Percentiles rank a stretch among this genome's conserved stretches.
Conservation (phyloP, 495 filamentous ascomycete species). For the Penicillium coffeae region DNA sequence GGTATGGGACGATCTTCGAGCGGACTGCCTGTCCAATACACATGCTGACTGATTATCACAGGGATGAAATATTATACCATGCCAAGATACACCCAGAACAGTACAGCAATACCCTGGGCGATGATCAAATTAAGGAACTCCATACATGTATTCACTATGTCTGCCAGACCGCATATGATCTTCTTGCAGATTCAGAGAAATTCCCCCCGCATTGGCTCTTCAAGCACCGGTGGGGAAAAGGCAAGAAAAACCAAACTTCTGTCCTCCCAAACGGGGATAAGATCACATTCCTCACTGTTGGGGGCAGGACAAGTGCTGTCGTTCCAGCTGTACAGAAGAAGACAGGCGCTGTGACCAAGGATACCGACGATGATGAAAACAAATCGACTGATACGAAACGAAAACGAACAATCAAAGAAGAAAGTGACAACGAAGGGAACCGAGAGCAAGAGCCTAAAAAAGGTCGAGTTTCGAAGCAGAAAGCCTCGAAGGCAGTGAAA, state of each 20-base stretch:
- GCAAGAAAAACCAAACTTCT: slow-evolving; percentile 65
- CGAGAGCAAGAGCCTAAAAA: slow-evolving; percentile 21
- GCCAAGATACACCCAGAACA: slow-evolving; percentile 87
- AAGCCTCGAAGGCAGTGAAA: slow-evolving; percentile 22
- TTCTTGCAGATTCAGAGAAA: slow-evolving; percentile 72
- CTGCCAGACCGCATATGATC: slow-evolving; percentile 72
- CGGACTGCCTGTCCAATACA: neutral
- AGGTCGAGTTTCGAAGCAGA: slow-evolving; percentile 15
- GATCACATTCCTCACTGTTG: slow-evolving; percentile 79
- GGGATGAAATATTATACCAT: slow-evolving; percentile 86
- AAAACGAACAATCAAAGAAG: slow-evolving; percentile 36
- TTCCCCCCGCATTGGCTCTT: slow-evolving; percentile 93
- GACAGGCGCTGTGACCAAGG: slow-evolving; percentile 48
- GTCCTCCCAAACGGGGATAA: slow-evolving; percentile 78
- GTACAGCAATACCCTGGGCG: slow-evolving; percentile 76
- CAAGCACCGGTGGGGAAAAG: slow-evolving; percentile 86
- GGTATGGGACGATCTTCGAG: slow-evolving; percentile 45
- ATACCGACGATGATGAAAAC: slow-evolving; percentile 25
- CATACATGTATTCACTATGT: slow-evolving; percentile 73
- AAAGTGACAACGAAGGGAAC: slow-evolving; percentile 25
- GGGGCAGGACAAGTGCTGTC: slow-evolving; percentile 82
- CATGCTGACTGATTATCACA: slow-evolving; percentile 24
- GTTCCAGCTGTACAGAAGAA: slow-evolving; percentile 86
- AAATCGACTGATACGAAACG: slow-evolving; percentile 29
- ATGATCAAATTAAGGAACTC: slow-evolving; percentile 66